Percentiles rank a stretch among this genome's conserved stretches.
These are phyloP conservation scores for Pseudotsuga menziesii DNA, from an alignment of 75 land plant species.

Conservation along the genomic window DNA sequence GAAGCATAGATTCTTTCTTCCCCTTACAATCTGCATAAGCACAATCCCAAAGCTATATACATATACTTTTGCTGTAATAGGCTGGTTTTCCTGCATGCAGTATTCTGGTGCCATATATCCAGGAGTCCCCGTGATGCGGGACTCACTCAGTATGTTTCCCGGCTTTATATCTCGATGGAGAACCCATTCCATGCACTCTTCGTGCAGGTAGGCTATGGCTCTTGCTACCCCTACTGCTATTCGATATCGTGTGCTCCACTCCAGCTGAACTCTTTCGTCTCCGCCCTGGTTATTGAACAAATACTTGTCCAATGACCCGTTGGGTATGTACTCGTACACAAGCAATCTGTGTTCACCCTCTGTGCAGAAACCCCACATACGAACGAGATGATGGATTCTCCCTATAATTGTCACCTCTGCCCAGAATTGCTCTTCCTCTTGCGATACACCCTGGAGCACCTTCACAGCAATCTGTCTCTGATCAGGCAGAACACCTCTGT, in stretches of 20 bases:
- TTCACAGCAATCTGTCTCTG: slow-evolving; percentile 50
- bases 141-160: no score
- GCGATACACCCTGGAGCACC: slow-evolving; percentile 19
- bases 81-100: neutral
- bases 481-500: slow-evolving; percentile 36
- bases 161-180: slow-evolving; percentile 28
- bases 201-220: slow-evolving; percentile 28
- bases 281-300: slow-evolving; percentile 12
- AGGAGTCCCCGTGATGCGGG: no score
- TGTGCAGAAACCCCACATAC: slow-evolving; percentile 49
- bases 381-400: slow-evolving; percentile 50
- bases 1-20: slow-evolving; percentile 31
- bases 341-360: slow-evolving; percentile 38
- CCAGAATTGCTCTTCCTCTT: slow-evolving; percentile 47
- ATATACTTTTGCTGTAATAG: slow-evolving; percentile 45
- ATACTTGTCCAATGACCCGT: slow-evolving; percentile 35
- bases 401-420: slow-evolving; percentile 55
- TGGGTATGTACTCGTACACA: slow-evolving; percentile 54
- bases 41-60: slow-evolving; percentile 84
- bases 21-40: slow-evolving; percentile 58
- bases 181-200: slow-evolving; percentile 21
- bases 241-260: slow-evolving; percentile 13
- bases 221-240: slow-evolving; percentile 25
- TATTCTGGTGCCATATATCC: slow-evolving; percentile 24
- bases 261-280: neutral